Base-by-base conservation (phyloP, 352 stramenopile genomes). In the Aphanomyces cochlioides region DNA sequence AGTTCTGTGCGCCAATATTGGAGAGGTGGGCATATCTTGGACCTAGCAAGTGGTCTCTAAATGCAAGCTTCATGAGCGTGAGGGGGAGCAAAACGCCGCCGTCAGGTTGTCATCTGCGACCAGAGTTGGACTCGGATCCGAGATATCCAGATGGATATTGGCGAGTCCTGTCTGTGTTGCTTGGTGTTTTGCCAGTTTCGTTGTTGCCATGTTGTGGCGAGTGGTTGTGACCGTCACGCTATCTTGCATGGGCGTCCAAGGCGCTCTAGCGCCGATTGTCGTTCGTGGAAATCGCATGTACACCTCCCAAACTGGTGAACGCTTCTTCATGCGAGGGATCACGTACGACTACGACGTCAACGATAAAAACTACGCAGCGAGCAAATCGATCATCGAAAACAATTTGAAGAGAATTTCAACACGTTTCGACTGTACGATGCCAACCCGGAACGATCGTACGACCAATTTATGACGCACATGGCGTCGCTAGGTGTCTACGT, bases 261-360 rank as follows among this genome's bases (percentile, higher is more conserved):
- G 10, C 10, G 17, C 10, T 12, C 43, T 70, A n/a, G 53, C 53
- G 8, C 72, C 72, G 56, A 81, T 93, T 54, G 56, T 94, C 58
- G 88, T 95, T 73, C 85, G 86, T 43, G 87, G 87, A 56, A 93
- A 92, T 83, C 92, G 93, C 69, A 83, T 95, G 76, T 95, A 91
- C 77, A 88, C 93, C 69, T 75, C 75, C 21, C 89, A 90, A 36
- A 83, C 85, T 8, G 79, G 81, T 72, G 82, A 91, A 70, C 87
- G 87, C 50, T 95, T 95, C 72, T 89, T 93, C 28, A 60, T 73
- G 34, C 13, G 47, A 0, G 69, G 67, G 28, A 73, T 72, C 48
- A 75, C 73, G 65, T 78, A 75, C 67, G 73, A 70, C 47, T 78
- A 78, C 53, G 73, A 73, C 34, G 68, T 78, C 65, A 63, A 38